Conservation (phyloP, 1,139 yeast genomes). For the Scheffersomyces segobiensis region DNA sequence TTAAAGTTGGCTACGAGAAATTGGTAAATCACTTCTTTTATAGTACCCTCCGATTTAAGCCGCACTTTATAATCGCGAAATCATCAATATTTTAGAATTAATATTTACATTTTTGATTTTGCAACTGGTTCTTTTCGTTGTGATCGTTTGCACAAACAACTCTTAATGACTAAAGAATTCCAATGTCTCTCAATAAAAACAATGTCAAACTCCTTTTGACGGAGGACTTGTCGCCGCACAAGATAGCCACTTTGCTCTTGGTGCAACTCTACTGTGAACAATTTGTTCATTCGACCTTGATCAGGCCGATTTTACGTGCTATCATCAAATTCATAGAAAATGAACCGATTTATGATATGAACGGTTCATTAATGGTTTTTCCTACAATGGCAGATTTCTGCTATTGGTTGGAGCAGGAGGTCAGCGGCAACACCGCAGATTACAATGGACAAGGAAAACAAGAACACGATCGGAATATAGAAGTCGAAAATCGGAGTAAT, state of each 20-base stretch:
- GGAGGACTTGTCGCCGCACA: slow-evolving; percentile 39
- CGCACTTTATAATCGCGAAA: neutral
- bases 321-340: slow-evolving; percentile 26
- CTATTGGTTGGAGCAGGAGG: slow-evolving; percentile 8
- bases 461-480: neutral
- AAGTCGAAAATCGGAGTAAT: slow-evolving; percentile 2
- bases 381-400: slow-evolving; percentile 32
- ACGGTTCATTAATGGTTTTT: slow-evolving; percentile 23
- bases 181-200: neutral
- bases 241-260: slow-evolving; percentile 28
- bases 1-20: neutral
- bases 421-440: neutral
- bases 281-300: slow-evolving; percentile 12
- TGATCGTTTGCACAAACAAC: neutral
- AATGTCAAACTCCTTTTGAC: slow-evolving; percentile 20
- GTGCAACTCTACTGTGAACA: slow-evolving; percentile 22
- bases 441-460: neutral
- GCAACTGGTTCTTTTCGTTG: neutral
- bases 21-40: neutral
- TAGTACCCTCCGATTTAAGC: neutral
- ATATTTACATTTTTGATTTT: neutral
- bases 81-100: too few species aligned
- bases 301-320: slow-evolving; percentile 14
- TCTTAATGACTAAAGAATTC: neutral
- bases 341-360: slow-evolving; percentile 24